These are phyloP conservation scores for Pseudogymnoascus sp. DNA, from an alignment of 2,329 filamentous ascomycete genomes.

Conservation along the genomic window DNA sequence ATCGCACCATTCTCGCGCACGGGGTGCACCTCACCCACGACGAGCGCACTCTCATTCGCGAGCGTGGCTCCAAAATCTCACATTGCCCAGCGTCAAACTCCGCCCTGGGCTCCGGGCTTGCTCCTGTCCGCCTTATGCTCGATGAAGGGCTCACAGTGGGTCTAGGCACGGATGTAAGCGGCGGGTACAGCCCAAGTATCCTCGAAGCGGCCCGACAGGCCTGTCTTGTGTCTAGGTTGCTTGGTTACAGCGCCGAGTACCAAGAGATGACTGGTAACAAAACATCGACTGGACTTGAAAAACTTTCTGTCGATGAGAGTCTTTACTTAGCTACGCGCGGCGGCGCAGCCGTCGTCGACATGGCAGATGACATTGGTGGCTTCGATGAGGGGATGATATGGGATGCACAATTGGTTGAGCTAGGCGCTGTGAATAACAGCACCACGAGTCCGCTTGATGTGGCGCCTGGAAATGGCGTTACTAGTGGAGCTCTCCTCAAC, in stretches of 20 bases:
- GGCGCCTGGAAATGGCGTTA: not conserved
- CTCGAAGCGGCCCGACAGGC: constrained; percentile 77
- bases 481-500: constrained; percentile 18
- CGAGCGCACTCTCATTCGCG: constrained; percentile 59
- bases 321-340: constrained; percentile 80
- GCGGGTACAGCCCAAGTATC: constrained; percentile 75
- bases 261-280: constrained; percentile 53
- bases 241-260: constrained; percentile 1
- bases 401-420: constrained; percentile 76
- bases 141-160: constrained; percentile 71
- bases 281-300: constrained; percentile 37
- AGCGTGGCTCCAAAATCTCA: constrained; percentile 58
- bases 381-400: constrained; percentile 85
- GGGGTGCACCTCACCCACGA: constrained; percentile 64
- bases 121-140: constrained; percentile 66
- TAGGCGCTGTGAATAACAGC: constrained; percentile 40
- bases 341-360: constrained; percentile 71
- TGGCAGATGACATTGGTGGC: constrained; percentile 63
- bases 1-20: constrained; percentile 76
- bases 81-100: constrained; percentile 88
- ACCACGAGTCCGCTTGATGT: not conserved
- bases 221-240: constrained; percentile 59
- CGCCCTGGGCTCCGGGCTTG: constrained; percentile 70
- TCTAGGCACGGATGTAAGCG: constrained; percentile 83
- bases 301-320: constrained; percentile 74